Percentiles rank a stretch among this genome's conserved stretches.
phyloP scores from a whole-genome alignment of 2,329 filamentous ascomycete species.

The Colletotrichum tropicicola region DNA sequence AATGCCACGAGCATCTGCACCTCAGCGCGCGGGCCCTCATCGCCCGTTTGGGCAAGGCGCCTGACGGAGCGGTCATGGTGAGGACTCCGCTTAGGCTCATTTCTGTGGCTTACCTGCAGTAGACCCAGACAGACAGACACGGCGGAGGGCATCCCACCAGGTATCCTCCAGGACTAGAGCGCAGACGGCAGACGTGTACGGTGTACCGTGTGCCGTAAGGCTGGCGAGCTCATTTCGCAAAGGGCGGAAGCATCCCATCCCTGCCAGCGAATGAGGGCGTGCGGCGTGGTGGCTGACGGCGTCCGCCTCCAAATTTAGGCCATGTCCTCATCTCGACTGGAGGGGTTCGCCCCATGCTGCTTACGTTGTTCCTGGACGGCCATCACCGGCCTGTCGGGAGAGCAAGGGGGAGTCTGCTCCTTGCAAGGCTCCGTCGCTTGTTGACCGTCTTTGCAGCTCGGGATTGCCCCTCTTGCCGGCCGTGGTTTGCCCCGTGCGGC shows the following conservation, averaged over 20 bases:
- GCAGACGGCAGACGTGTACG: too few relatives aligned
- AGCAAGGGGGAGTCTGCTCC: neutral
- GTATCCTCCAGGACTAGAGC: too few relatives aligned
- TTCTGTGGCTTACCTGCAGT: constrained; percentile 22
- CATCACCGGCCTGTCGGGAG: neutral
- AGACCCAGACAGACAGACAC: constrained; percentile 8
- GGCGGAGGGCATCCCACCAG: too few relatives aligned
- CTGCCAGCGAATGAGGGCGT: neutral
- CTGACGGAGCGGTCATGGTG: constrained; percentile 8
- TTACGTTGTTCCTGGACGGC: constrained; percentile 9
- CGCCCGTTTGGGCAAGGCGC: constrained; percentile 4
- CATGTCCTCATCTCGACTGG: constrained; percentile 8
- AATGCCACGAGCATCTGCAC: constrained; percentile 26
- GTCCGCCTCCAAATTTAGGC: constrained; percentile 24
- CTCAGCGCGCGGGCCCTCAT: constrained; percentile 8
- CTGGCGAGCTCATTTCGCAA: constrained; percentile 1
- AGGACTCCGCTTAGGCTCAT: constrained; percentile 18
- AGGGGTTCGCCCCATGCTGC: constrained; percentile 5
- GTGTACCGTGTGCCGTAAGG: constrained; percentile 7
- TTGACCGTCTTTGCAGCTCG: neutral
- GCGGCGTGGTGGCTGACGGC: constrained; percentile 24
- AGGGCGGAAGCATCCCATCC: neutral
- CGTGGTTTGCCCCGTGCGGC: neutral
- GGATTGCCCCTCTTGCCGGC: neutral
- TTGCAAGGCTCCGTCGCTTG: neutral